Evolutionary conservation across 371 early-diverging fungal species (phyloP), one percentile per base, ranked within the genome.

Genomic region (Mucor indicus): DNA sequence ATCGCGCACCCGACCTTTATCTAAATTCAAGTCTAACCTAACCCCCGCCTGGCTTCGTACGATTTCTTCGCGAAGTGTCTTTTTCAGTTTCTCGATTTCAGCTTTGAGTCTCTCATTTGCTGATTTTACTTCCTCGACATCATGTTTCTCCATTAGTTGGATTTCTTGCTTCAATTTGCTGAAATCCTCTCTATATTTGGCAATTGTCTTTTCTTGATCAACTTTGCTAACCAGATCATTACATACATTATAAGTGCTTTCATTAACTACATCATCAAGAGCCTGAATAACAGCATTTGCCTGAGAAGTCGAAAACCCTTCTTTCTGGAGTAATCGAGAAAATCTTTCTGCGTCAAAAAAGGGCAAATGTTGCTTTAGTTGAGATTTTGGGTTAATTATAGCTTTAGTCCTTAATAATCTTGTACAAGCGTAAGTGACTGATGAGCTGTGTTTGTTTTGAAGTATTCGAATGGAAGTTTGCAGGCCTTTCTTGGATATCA

Each of bases 1-100:
- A 48, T 92, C 91, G 2, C 93, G 79, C 19, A 92, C 89, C 33
- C 93, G 72, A 6, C 92, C 92, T 71, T 95, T 95, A 52, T 96
- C 97, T 49, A 92, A 57, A 46, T 86, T 87, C 61, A 96, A 69
- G 56, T 96, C 97, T 42, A 95, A 67, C 15, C 94, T 75, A 5
- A 93, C 92, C 8, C 89, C 89, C 0, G 93, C 88, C 65, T 94
- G 93, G 43, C 92, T 86, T 11, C 93, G 70, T 4, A 84, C 77
- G n/a, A 92, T 76, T 50, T 95, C 96, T 55, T 96, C 95, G 16
- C 85, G 73, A 35, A 93, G 62, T 11, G 80, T 73, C 44, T 86
- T 85, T 48, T 86, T 89, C 23, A 95, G 64, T 55, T 90, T 91
- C 40, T 90, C 90, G 7, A 92, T 84, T 45, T 94, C 93, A 10